Base-by-base conservation (phyloP, 2,329 filamentous ascomycete genomes). In the Madurella fahalii region DNA sequence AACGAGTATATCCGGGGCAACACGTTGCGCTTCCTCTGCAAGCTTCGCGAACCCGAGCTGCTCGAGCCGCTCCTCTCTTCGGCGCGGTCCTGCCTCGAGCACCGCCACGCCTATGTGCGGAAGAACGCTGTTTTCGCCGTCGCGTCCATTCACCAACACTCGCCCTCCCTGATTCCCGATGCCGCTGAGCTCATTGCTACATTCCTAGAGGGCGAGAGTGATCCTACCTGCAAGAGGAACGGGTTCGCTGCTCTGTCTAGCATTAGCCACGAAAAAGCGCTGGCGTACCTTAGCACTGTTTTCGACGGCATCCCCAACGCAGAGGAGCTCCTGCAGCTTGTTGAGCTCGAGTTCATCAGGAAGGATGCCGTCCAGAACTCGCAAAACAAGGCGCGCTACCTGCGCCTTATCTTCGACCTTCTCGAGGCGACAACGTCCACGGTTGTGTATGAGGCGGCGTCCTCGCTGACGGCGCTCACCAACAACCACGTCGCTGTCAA, bases 1-100 rank as follows among this genome's bases (percentile, higher is more conserved):
- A 97, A 99, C 78, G 94, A 99, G 79, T 99, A 96, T 74, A 92
- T 99, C 63, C 86, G 94, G 63, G 94, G 94, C 69, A 96, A 96
- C 71, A 99, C 94, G n/a, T 79, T 99, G 59, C 90, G 94, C 67
- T 99, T 97, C 76, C 84, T 99, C 57, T 94, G 88, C 80, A 99
- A 99, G 77, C 82, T 99, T 58, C 87, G 92, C 63, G 94, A 99
- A 72, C 82, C 93, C 50, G 94, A 99, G 75, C 85, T 99, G 60
- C 92, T 99, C 63, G 94, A 99, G 73, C 94, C 94, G 47, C 84
- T 97, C 52, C 84, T 99, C 42, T 95, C 93, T 40, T 95, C 94
- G 15, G 90, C 92, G 46, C 86, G 94, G 65, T 86, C 86, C 57
- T 99, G 94, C 71, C 85, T 99, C 58, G 92, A 96, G 71, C 92